Evolutionary conservation across 108 stramenopile genomes (phyloP).

Genomic region (Cyclotella baltica): DNA sequence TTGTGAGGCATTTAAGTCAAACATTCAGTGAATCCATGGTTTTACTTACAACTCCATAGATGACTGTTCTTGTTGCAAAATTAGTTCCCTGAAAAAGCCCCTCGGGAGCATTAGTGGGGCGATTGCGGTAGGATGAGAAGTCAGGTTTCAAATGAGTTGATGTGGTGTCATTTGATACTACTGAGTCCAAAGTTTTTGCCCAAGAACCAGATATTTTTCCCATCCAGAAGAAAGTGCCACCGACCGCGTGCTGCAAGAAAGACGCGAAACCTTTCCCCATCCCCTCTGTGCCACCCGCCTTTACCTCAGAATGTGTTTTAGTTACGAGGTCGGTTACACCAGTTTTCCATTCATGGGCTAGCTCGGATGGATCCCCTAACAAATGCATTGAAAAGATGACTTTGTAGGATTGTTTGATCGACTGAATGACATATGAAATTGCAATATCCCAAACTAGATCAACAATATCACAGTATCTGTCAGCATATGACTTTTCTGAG

Average conservation of each 20-base stretch:
- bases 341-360: constrained; percentile 46
- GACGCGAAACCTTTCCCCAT: constrained; percentile 47
- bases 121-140: constrained; percentile 19
- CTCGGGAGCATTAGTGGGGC: constrained; percentile 37
- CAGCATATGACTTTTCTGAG: constrained; percentile 18
- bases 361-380: constrained; percentile 48
- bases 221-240: constrained; percentile 22
- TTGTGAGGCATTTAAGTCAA: not conserved
- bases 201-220: constrained; percentile 36
- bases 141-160: constrained; percentile 49
- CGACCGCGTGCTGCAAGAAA: constrained; percentile 33
- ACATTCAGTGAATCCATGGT: not conserved
- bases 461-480: constrained; percentile 48
- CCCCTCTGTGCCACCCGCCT: constrained; percentile 48
- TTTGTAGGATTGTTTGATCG: constrained; percentile 50
- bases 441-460: constrained; percentile 40
- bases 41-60: constrained; percentile 39
- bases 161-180: constrained; percentile 29
- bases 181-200: constrained; percentile 35
- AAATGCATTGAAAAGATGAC: constrained; percentile 53
- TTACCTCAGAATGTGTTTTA: constrained; percentile 40
- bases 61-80: constrained; percentile 26
- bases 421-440: constrained; percentile 30
- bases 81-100: constrained; percentile 43
- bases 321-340: constrained; percentile 41